A percentile compares a stretch with the other conserved stretches of the same genome.
Evolutionary conservation across 768 basidiomycete genomes (phyloP).

Genomic region (Gymnopilus junonius): DNA sequence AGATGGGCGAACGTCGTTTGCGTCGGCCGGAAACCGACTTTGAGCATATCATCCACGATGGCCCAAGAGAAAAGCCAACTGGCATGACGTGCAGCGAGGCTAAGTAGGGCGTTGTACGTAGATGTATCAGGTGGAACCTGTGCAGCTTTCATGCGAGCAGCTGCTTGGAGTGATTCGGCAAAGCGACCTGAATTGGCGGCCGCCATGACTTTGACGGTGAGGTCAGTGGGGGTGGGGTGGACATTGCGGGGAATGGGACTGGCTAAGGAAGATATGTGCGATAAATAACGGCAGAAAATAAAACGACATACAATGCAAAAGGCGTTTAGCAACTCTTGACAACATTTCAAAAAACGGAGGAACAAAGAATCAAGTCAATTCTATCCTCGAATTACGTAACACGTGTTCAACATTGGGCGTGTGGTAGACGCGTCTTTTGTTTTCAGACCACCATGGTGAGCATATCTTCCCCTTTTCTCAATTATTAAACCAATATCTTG

Average conservation of each 20-base stretch:
- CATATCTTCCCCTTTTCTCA: background rate
- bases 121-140: slow-evolving; percentile 55
- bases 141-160: slow-evolving; percentile 60
- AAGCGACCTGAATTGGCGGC: slow-evolving; percentile 42
- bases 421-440: slow-evolving; percentile 25
- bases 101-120: slow-evolving; percentile 63
- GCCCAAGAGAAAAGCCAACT: slow-evolving; percentile 61
- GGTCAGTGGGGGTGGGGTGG: slow-evolving; percentile 20
- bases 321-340: background rate
- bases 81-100: slow-evolving; percentile 47
- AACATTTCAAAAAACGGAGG: background rate
- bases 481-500: background rate
- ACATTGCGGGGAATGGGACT: slow-evolving; percentile 5
- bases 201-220: slow-evolving; percentile 39
- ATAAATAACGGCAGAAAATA: background rate
- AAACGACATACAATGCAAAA: slow-evolving; percentile 2
- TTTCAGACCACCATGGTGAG: slow-evolving; percentile 27
- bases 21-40: slow-evolving; percentile 52
- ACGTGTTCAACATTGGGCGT: slow-evolving; percentile 24
- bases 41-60: slow-evolving; percentile 70
- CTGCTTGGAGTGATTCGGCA: slow-evolving; percentile 45
- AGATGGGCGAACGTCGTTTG: slow-evolving; percentile 60
- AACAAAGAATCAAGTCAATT: background rate
- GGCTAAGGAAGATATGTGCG: background rate
- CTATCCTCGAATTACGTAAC: slow-evolving; percentile 22